A percentile compares a stretch with the other conserved stretches of the same genome.
These are phyloP conservation scores for Yamadazyma blattariae DNA, from an alignment of 1,139 yeast species.

Conservation along the genomic window DNA sequence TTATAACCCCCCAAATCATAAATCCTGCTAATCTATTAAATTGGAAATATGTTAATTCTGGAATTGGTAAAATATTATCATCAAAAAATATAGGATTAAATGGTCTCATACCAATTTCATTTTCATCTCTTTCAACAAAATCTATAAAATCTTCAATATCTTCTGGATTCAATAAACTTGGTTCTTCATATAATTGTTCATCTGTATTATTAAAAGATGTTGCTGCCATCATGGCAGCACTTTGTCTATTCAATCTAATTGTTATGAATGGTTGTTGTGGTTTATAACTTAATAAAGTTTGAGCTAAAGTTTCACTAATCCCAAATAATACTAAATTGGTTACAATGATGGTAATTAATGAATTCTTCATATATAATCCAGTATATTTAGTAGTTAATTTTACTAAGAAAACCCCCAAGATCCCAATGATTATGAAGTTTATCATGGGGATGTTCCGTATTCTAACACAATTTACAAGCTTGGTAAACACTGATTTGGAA, in stretches of 20 bases:
- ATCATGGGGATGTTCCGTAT: slow-evolving; percentile 46
- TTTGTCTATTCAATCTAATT: slow-evolving; percentile 19
- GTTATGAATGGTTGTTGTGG: slow-evolving; percentile 20
- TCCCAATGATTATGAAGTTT: slow-evolving; percentile 50
- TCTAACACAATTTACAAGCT: slow-evolving; percentile 32
- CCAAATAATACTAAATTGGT: slow-evolving; percentile 83
- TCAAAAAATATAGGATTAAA: slow-evolving; percentile 5
- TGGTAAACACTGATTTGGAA: slow-evolving; percentile 18
- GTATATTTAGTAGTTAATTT: slow-evolving; percentile 58
- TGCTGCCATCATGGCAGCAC: neutral
- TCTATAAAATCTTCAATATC: slow-evolving; percentile 32
- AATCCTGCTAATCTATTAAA: slow-evolving; percentile 76
- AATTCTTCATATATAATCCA: slow-evolving; percentile 60
- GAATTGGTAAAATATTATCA: slow-evolving; percentile 9
- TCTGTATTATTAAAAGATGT: slow-evolving; percentile 9
- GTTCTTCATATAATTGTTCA: slow-evolving; percentile 5
- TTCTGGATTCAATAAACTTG: slow-evolving; percentile 10
- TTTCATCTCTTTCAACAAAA: slow-evolving; percentile 28
- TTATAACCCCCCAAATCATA: slow-evolving; percentile 81
- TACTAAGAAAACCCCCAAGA: slow-evolving; percentile 48
- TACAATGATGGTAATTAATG: slow-evolving; percentile 75
- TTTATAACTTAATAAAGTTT: slow-evolving; percentile 49
- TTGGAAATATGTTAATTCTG: slow-evolving; percentile 45
- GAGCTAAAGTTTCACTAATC: slow-evolving; percentile 87
- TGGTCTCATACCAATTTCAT: slow-evolving; percentile 5